Base-by-base conservation (phyloP, 345 rosid species). In the Geranium brycei region DNA sequence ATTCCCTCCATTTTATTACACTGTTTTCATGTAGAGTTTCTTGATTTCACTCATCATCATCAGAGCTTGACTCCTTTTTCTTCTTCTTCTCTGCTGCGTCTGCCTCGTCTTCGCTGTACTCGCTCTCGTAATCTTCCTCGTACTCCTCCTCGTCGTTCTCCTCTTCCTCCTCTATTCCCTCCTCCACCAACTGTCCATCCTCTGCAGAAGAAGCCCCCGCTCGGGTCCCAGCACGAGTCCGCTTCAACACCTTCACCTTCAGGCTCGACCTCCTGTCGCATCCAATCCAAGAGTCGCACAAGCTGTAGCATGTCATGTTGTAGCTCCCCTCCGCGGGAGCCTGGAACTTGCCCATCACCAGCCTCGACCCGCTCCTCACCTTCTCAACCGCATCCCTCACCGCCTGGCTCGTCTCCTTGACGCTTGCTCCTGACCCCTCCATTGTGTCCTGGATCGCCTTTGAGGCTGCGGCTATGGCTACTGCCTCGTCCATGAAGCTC, bases 281-380 rank as follows among this genome's bases (percentile, higher is more conserved):
- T 2, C 99, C 99, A 40, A 93, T 83, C 97, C 97, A 93, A 7
- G 97, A 79, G 73, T 93, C 97, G 13, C 97, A 83, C 81, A 93
- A 65, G 79, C 95, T 88, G 80, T 74, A 84, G 75, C 97, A 88
- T 11, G 88, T 87, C 79, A 93, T 75, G 64, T 84, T 90, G 78
- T 90, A 93, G 58, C 77, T 90, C 55, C 97, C 97, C 78, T 90
- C 99, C 19, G 78, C 66, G 0, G 91, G 87, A 69, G 96, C 97
- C 51, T 86, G 88, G 75, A 93, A 75, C 81, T 82, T 90, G 69
- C 97, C 97, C 96, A 86, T 77, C 69, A 93, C 89, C 67, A 90
- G 75, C 70, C 96, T 82, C 1, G 99, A 82, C 62, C 99, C 97
- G 18, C 79, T 68, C 62, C 90, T 82, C 28, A 90, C 99, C 84